These are phyloP conservation scores for Polyplosphaeria fusca DNA, from an alignment of 495 filamentous ascomycete species.

Conservation along the genomic window DNA sequence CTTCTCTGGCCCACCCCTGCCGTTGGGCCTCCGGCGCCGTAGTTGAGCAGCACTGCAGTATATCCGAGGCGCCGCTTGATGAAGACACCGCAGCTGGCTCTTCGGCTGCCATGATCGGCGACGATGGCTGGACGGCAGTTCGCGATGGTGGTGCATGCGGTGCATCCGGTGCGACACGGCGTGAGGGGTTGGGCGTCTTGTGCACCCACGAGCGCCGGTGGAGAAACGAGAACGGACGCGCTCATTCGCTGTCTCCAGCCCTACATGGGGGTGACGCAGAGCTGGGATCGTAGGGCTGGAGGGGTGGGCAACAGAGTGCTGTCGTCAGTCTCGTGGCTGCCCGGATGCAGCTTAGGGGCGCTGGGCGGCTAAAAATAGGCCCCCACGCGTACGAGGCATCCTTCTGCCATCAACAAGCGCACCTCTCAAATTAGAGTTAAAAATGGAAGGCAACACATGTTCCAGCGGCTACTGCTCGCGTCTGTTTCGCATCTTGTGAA, in stretches of 20 bases:
- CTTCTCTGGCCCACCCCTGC: not conserved
- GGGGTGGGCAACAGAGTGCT: slow-evolving; percentile 3
- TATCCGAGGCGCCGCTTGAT: slow-evolving; percentile 7
- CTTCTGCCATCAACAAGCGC: slow-evolving; percentile 1
- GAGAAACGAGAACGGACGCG: no score
- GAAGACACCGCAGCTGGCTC: not conserved
- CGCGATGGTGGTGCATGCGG: not conserved
- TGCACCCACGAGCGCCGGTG: not conserved
- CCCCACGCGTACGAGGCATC: not conserved
- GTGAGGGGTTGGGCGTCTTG: slow-evolving; percentile 8
- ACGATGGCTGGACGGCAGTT: slow-evolving; percentile 18
- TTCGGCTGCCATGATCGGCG: not conserved
- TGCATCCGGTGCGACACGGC: not conserved
- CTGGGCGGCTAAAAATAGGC: slow-evolving; percentile 22
- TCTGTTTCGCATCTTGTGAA: slow-evolving; percentile 1
- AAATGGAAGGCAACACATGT: slow-evolving; percentile 4
- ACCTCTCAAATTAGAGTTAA: slow-evolving; percentile 10
- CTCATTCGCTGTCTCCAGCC: slow-evolving; percentile 4
- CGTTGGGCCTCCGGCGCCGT: slow-evolving; percentile 4
- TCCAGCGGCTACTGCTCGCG: slow-evolving; percentile 10
- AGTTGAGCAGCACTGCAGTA: not conserved
- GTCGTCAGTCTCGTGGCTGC: slow-evolving; percentile 16
- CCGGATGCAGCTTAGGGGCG: not conserved
- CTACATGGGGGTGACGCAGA: slow-evolving; percentile 16
- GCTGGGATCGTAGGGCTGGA: slow-evolving; percentile 24